Evolutionary conservation across 768 basidiomycete genomes (phyloP).

Genomic region (Mycena belliarum): DNA sequence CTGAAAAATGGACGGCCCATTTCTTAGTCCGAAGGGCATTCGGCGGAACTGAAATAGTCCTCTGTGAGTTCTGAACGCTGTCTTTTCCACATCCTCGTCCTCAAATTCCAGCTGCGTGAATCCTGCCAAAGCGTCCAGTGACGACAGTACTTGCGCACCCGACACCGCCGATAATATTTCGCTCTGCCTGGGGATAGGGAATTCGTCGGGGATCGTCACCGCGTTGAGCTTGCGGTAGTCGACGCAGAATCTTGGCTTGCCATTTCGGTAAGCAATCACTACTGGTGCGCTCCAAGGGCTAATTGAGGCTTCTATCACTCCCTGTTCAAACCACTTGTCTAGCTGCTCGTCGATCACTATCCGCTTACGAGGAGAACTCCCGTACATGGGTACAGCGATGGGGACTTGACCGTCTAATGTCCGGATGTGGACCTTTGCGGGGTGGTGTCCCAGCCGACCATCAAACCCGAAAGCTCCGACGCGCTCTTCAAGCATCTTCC

Average conservation of each 20-base stretch:
- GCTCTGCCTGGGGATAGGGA: neutral
- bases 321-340: neutral
- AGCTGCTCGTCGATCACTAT: neutral
- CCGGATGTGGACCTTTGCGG: neutral
- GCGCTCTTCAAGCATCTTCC: neutral
- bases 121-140: neutral
- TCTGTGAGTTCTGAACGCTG: neutral
- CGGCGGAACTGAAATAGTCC: neutral
- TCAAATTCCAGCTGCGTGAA: neutral
- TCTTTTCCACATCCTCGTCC: slow-evolving; percentile 2
- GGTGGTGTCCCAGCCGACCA: neutral
- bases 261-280: neutral
- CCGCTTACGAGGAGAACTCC: neutral
- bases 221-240: neutral
- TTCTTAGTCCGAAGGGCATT: neutral
- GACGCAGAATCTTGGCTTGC: neutral
- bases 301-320: neutral
- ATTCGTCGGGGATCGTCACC: neutral
- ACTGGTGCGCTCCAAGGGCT: neutral
- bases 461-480: neutral
- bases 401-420: neutral
- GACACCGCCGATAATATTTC: neutral
- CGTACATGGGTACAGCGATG: neutral
- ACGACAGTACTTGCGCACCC: neutral
- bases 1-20: neutral